Evolutionary conservation across 495 filamentous ascomycete species (phyloP), one percentile per base, ranked within the genome.

Genomic region (Elaphomyces granulatus): DNA sequence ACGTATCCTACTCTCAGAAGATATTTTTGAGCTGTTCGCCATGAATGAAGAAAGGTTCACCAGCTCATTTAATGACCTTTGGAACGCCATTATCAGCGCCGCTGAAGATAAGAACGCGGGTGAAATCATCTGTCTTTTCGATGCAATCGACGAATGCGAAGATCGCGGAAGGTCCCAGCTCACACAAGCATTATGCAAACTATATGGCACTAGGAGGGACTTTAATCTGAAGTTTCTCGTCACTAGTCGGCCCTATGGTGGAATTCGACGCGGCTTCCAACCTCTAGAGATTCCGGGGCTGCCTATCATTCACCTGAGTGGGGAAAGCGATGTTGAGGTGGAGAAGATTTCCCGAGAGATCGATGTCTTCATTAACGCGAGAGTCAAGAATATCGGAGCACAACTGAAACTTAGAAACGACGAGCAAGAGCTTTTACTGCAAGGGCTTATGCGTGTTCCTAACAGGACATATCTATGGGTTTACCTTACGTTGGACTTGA

Each of bases 81-180:
- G 65, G 67, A 15, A 38, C 1, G 56, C 67, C 12, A 38, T 74
- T 9, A 20, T 46, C 6, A 36, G 37, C 9, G 47, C 41, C 1
- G 44, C 56, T 14, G 41, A 47, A 9, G 36, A 52, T 37, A 37
- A 32, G 16, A 31, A 30, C 20, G 54, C 54, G 34, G 60, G 60
- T 3, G 52, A 64, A 21, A 54, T 71, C 6, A 40, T 74, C 20
- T 67, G 62, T 41, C 35, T 66, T 21, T 38, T 67, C 15, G 56
- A 68, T 56, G 58, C 61, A 31, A 39, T 67, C 1, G 60, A 68
- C 33, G 60, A 68, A 45, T 67, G 55, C 7, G 43, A 53, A 44
- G 37, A 43, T 36, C 23, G 39, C 50, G 36, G 12, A 48, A 17
- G 8, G 20, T 12, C 23, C n/a, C n/a, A n/a, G n/a, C n/a, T n/a